These are phyloP conservation scores for Pichia sporocuriosa DNA, from an alignment of 805 yeast species.

Conservation along the genomic window DNA sequence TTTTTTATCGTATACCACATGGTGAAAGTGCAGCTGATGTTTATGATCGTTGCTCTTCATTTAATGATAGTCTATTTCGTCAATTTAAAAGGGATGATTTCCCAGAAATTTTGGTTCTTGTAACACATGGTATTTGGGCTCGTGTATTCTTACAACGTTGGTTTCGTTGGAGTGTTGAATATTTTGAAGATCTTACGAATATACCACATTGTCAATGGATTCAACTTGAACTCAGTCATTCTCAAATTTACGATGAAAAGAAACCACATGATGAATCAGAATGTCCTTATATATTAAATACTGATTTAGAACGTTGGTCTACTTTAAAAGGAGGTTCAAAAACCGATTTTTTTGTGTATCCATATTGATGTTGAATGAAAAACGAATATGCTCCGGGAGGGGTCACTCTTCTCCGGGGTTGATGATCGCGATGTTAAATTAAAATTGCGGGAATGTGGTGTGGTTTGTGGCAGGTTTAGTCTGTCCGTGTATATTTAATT, in stretches of 20 bases:
- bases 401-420: too few relatives aligned
- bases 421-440: too few relatives aligned
- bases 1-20: conserved; percentile 82
- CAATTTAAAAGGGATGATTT: conserved; percentile 65
- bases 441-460: too few relatives aligned
- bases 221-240: conserved; percentile 11
- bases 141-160: conserved; percentile 90
- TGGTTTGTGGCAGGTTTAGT: too few relatives aligned
- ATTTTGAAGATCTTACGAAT: conserved; percentile 76
- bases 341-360: too few relatives aligned
- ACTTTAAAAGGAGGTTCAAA: too few relatives aligned
- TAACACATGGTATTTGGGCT: conserved; percentile 93
- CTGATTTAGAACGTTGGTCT: too few relatives aligned
- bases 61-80: conserved; percentile 79
- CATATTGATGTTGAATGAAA: too few relatives aligned
- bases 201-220: conserved; percentile 81
- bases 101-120: conserved; percentile 77
- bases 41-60: conserved; percentile 83
- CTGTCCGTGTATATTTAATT: too few relatives aligned
- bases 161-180: conserved; percentile 90
- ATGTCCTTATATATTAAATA: conserved; percentile 19
- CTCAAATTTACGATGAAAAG: background rate
- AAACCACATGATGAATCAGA: conserved; percentile 14
- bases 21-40: conserved; percentile 98
- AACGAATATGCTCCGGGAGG: too few relatives aligned